Base-by-base conservation (phyloP, 2,329 filamentous ascomycete species). In the Diaporthe eres region DNA sequence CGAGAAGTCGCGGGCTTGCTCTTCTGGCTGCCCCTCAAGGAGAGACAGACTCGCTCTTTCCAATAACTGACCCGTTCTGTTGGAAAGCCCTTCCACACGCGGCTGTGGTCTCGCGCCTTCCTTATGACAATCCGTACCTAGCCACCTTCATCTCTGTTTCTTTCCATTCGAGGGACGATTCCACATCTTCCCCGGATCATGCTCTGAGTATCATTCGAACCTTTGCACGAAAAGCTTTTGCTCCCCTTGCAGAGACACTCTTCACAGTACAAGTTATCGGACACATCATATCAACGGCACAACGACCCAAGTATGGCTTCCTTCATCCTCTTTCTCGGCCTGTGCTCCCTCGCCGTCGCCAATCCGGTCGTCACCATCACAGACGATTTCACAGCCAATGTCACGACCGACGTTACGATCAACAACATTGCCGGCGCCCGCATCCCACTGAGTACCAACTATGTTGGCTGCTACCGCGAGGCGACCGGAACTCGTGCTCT, bases 381-480 rank as follows among this genome's bases (percentile, higher is more conserved):
- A 13, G 25, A 77, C 77, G 47, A 81, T 82, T 68, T 82, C 79
- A 6, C 79, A 28, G 15, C 60, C 60, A 63, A 47, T 47, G 60
- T 47, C 25, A 44, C 60, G 15, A 25, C 25, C 17, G 47, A 82
- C 82, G 71, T 82, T 79, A 7, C 79, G 77, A 22, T 78, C 79
- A 9, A 78, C 78, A 13, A 47, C 51, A 1, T 10, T 25, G 60
- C 1, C 12, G 10, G 6, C 13, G 7, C 47, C 31, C 3, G 19
- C 10, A 17, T 49, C 15, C 19, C 42, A 37, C 28, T 13, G 44
- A 6, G 17, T 28, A 31, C 19, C 37, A 15, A 4, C 37, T 61
- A 72, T 58, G 31, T 51, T 7, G 74, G 74, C 13, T 76, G 74
- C 49, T 76, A 44, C 31, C 31, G 28, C 13, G 74, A 76, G 49